Percentiles rank a stretch among this genome's conserved stretches.
Evolutionary conservation across 106 monocot genomes (phyloP).

Genomic region (Apostasia shenzhenica): DNA sequence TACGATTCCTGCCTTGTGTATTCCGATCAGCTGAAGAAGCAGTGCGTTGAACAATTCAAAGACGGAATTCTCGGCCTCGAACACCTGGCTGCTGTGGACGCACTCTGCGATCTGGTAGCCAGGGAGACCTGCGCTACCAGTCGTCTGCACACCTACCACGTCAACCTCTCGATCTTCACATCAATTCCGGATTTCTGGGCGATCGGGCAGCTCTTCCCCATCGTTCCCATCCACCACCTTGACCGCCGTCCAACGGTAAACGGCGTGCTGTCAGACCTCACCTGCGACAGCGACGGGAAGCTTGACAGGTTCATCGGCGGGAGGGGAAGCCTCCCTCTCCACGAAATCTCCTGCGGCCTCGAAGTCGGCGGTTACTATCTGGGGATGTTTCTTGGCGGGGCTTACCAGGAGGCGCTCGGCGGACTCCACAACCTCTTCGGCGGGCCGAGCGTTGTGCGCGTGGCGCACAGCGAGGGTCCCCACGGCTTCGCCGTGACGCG

Average conservation of each 20-base stretch:
- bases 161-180: constrained; percentile 85
- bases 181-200: constrained; percentile 96
- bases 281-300: constrained; percentile 97
- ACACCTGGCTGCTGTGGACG: constrained; percentile 81
- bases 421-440: constrained; percentile 96
- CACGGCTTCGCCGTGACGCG: constrained; percentile 82
- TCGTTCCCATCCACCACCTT: constrained; percentile 86
- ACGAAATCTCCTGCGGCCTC: constrained; percentile 26
- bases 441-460: constrained; percentile 88
- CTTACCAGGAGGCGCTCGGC: constrained; percentile 97
- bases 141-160: constrained; percentile 52
- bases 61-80: constrained; percentile 75
- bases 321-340: constrained; percentile 54
- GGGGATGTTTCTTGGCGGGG: constrained; percentile 97
- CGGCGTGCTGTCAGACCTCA: constrained; percentile 73
- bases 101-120: constrained; percentile 64
- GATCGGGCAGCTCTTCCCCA: constrained; percentile 86
- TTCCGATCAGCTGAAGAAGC: constrained; percentile 64
- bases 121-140: constrained; percentile 23
- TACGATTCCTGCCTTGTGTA: constrained; percentile 34
- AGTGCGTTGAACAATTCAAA: constrained; percentile 72
- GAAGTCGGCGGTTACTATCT: constrained; percentile 56
- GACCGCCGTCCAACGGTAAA: constrained; percentile 51
- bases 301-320: constrained; percentile 72
- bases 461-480: constrained; percentile 77